phyloP scores from a whole-genome alignment of 208 protist species.

The Crithidia mellificae region DNA sequence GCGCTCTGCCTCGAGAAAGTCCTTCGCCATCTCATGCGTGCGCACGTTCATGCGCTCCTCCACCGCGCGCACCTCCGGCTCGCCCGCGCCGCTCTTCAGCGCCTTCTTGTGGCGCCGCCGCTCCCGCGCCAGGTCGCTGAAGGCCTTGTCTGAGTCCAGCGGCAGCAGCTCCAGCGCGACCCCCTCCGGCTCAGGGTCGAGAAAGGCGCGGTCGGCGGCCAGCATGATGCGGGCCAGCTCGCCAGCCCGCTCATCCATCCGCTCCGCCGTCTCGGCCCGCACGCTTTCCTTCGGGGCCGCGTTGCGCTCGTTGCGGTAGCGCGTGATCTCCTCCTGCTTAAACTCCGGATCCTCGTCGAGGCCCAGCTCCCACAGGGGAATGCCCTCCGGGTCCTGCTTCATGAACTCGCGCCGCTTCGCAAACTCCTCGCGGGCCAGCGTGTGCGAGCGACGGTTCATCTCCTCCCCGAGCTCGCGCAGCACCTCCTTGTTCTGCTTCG shows the following conservation, averaged over 20 bases:
- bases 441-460: constrained; percentile 77
- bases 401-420: constrained; percentile 70
- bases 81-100: constrained; percentile 42
- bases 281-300: constrained; percentile 16
- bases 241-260: constrained; percentile 49
- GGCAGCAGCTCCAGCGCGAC: constrained; percentile 74
- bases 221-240: constrained; percentile 65
- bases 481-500: constrained; percentile 66
- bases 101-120: constrained; percentile 60
- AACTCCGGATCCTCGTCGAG: constrained; percentile 83
- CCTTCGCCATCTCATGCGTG: constrained; percentile 57
- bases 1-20: constrained; percentile 56
- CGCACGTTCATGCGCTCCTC: constrained; percentile 79
- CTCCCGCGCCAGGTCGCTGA: constrained; percentile 61
- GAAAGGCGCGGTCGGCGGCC: constrained; percentile 66
- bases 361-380: constrained; percentile 65
- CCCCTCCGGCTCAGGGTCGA: constrained; percentile 75
- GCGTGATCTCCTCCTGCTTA: constrained; percentile 69
- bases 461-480: constrained; percentile 62
- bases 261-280: constrained; percentile 43
- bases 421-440: constrained; percentile 69
- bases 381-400: constrained; percentile 69
- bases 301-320: constrained; percentile 52
- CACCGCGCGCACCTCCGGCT: constrained; percentile 45
- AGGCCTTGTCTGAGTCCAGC: constrained; percentile 66